These are phyloP conservation scores for Epichloe aotearoae DNA, from an alignment of 2,329 filamentous ascomycete genomes.

Conservation along the genomic window DNA sequence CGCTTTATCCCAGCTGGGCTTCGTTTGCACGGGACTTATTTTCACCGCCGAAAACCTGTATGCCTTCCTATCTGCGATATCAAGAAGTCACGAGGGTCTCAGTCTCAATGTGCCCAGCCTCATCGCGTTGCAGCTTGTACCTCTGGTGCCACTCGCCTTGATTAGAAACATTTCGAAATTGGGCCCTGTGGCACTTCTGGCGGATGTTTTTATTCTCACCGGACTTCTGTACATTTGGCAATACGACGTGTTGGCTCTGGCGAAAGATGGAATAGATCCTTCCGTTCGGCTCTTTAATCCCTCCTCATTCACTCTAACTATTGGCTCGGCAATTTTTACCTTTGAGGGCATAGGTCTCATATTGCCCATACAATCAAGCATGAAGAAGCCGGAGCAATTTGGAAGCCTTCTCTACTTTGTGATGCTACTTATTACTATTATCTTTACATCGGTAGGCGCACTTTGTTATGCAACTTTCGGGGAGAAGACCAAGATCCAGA, in stretches of 20 bases:
- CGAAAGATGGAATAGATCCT: conserved; percentile 40
- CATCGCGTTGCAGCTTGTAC: conserved; percentile 51
- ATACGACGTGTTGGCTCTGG: conserved; percentile 49
- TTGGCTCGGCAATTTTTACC: conserved; percentile 64
- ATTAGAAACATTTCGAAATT: conserved; percentile 67
- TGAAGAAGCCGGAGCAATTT: conserved; percentile 58
- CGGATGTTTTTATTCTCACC: conserved; percentile 59
- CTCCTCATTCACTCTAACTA: conserved; percentile 52
- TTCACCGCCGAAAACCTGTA: conserved; percentile 64
- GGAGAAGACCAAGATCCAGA: conserved; percentile 52
- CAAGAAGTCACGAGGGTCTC: conserved; percentile 33
- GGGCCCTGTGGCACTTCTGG: conserved; percentile 53
- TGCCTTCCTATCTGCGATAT: conserved; percentile 53
- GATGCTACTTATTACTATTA: conserved; percentile 60
- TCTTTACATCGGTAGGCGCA: conserved; percentile 60
- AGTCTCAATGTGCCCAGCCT: conserved; percentile 38
- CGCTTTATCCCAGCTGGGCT: conserved; percentile 62
- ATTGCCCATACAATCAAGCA: conserved; percentile 62
- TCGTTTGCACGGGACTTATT: conserved; percentile 65
- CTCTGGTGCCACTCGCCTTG: conserved; percentile 53
- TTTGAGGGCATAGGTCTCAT: conserved; percentile 70
- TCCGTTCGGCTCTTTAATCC: conserved; percentile 60
- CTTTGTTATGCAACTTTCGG: conserved; percentile 67
- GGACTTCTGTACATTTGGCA: conserved; percentile 62
- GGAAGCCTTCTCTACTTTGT: conserved; percentile 50